A percentile compares a stretch with the other conserved stretches of the same genome.
phyloP scores from a whole-genome alignment of 768 basidiomycete species.

The Trametes villosa region DNA sequence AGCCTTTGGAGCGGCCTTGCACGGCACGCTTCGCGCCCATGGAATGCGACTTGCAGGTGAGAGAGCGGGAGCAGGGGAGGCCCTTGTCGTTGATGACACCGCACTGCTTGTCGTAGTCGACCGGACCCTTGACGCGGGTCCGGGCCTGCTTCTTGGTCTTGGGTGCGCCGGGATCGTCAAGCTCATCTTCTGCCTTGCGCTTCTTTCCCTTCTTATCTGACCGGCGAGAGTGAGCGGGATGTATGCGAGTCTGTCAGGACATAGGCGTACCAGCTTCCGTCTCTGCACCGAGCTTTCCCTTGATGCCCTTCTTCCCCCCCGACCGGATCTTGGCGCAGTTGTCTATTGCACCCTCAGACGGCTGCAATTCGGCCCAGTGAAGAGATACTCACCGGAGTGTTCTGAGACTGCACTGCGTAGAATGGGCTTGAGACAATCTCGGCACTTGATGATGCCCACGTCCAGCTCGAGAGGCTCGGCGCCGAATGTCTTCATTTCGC shows the following conservation, averaged over 20 bases:
- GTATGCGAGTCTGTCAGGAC: not conserved
- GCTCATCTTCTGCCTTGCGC: conserved; percentile 80
- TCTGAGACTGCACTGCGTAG: conserved; percentile 75
- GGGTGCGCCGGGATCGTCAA: conserved; percentile 64
- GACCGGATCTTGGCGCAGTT: conserved; percentile 65
- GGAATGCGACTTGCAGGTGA: conserved; percentile 97
- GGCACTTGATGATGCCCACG: conserved; percentile 70
- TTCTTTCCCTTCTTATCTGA: conserved; percentile 67
- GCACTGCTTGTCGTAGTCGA: conserved; percentile 91
- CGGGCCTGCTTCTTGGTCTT: conserved; percentile 82
- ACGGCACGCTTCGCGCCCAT: conserved; percentile 97
- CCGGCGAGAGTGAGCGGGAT: conserved; percentile 4
- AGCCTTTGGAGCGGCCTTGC: conserved; percentile 77
- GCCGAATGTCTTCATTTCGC: conserved; percentile 89
- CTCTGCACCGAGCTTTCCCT: conserved; percentile 53
- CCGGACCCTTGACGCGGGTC: conserved; percentile 80
- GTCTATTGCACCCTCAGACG: conserved; percentile 40
- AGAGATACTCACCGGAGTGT: conserved; percentile 64
- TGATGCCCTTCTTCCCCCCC: conserved; percentile 56
- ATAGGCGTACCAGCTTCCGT: conserved; percentile 43
- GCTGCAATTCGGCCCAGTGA: not conserved
- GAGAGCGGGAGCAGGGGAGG: conserved; percentile 88
- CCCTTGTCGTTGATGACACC: conserved; percentile 97
- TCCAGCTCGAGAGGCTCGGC: conserved; percentile 71
- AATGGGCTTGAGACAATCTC: conserved; percentile 80